A percentile compares a stretch with the other conserved stretches of the same genome.
phyloP scores from a whole-genome alignment of 169 alveolate genomes.

The Plasmodium billcollinsi region DNA sequence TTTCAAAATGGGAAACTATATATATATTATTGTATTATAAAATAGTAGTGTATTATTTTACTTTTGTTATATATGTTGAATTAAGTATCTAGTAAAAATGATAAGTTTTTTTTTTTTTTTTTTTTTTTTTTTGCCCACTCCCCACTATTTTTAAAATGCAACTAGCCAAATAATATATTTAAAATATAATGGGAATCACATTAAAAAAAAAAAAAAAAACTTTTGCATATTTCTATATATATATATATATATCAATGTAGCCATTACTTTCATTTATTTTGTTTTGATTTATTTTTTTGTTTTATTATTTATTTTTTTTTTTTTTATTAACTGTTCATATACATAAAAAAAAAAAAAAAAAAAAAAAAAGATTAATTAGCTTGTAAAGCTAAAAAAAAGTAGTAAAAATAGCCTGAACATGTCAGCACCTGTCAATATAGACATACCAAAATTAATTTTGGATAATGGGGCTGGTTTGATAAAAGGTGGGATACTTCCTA shows the following conservation, averaged over 20 bases:
- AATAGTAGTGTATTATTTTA: too few relatives aligned
- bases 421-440: conserved; percentile 84
- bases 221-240: too few relatives aligned
- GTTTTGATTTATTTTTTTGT: neutral
- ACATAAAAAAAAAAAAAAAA: neutral
- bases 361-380: neutral
- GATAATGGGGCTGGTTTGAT: conserved; percentile 91
- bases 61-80: too few relatives aligned
- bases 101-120: too few relatives aligned
- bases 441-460: conserved; percentile 86
- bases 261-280: neutral
- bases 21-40: too few relatives aligned
- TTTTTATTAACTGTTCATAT: conserved; percentile 6
- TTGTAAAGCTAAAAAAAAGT: conserved; percentile 6
- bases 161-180: conserved; percentile 6
- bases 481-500: conserved; percentile 87
- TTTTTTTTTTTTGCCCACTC: too few relatives aligned
- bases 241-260: neutral
- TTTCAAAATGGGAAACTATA: too few relatives aligned
- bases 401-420: conserved; percentile 27
- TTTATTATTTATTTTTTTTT: neutral
- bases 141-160: neutral
- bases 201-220: neutral
- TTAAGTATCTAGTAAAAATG: too few relatives aligned
- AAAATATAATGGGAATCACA: neutral